Percentiles rank a stretch among this genome's conserved stretches.
Conservation (phyloP, 495 filamentous ascomycete species). For the Symbiotaphrina buchneri region DNA sequence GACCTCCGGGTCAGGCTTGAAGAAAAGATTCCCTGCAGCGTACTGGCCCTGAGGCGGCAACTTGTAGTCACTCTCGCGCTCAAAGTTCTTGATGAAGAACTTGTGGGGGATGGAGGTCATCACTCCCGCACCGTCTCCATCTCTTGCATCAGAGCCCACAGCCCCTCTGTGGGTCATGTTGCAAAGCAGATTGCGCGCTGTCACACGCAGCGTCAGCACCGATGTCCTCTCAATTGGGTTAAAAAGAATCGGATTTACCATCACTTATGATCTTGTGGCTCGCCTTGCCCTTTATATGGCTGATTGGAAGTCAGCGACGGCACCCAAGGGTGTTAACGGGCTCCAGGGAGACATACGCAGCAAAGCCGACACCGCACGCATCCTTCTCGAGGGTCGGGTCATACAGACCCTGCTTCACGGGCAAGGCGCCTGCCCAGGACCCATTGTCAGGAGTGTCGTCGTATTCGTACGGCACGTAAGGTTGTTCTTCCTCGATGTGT, state of each 20-base stretch:
- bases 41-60: conserved; percentile 84
- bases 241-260: conserved; percentile 33
- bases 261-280: conserved; percentile 99
- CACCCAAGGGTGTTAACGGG: no score
- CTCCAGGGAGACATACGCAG: conserved; percentile 45
- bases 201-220: conserved; percentile 1
- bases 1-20: conserved; percentile 83
- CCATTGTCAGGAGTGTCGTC: conserved; percentile 60
- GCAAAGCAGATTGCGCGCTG: conserved; percentile 83
- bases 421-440: conserved; percentile 90
- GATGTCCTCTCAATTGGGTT: no score
- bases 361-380: conserved; percentile 98
- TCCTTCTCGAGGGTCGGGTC: conserved; percentile 95
- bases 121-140: conserved; percentile 94
- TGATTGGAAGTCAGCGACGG: conserved; percentile 15
- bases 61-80: conserved; percentile 62
- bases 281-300: conserved; percentile 90
- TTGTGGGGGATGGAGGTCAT: conserved; percentile 99
- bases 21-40: conserved; percentile 94
- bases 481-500: conserved; percentile 33
- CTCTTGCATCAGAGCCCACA: conserved; percentile 90
- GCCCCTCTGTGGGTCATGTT: conserved; percentile 99
- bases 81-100: conserved; percentile 98
- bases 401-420: conserved; percentile 95
- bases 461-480: conserved; percentile 55